phyloP scores from a whole-genome alignment of 768 basidiomycete species.

The Cystobasidium onofrii region DNA sequence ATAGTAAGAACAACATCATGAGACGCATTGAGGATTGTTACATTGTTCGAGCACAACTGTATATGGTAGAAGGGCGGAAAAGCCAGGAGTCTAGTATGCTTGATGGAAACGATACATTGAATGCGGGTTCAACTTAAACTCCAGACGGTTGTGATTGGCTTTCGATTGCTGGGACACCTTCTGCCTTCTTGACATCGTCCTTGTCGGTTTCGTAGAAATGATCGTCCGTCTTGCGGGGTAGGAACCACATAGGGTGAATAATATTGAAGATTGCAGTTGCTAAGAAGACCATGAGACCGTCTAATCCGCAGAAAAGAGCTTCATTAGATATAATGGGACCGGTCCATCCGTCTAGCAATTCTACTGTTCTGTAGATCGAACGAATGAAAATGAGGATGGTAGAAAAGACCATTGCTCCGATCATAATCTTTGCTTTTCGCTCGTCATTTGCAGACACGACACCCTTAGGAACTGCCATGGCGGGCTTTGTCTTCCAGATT shows the following conservation, averaged over 20 bases:
- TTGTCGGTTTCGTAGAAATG: constrained; percentile 1
- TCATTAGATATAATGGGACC: constrained; percentile 18
- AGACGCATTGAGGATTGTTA: no score
- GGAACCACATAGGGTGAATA: constrained; percentile 6
- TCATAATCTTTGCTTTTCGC: background rate
- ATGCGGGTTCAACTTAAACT: no score
- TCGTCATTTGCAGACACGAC: background rate
- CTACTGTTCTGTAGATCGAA: constrained; percentile 10
- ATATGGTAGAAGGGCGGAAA: no score
- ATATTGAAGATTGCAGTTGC: constrained; percentile 8
- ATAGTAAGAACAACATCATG: no score
- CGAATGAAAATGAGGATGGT: constrained; percentile 27
- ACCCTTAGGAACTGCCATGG: background rate
- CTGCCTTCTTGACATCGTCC: background rate
- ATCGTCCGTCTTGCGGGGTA: constrained; percentile 10
- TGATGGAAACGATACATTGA: no score
- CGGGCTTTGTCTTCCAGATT: constrained; percentile 12
- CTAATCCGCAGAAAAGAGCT: constrained; percentile 21
- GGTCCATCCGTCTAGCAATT: constrained; percentile 21
- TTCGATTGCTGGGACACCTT: background rate
- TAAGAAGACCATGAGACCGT: constrained; percentile 22
- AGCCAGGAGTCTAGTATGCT: no score
- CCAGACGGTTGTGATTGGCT: background rate
- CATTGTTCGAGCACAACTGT: no score
- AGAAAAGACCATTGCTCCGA: constrained; percentile 17